Evolutionary conservation across 768 basidiomycete genomes (phyloP), one percentile per base, ranked within the genome.

Genomic region (Rickenella mellea): DNA sequence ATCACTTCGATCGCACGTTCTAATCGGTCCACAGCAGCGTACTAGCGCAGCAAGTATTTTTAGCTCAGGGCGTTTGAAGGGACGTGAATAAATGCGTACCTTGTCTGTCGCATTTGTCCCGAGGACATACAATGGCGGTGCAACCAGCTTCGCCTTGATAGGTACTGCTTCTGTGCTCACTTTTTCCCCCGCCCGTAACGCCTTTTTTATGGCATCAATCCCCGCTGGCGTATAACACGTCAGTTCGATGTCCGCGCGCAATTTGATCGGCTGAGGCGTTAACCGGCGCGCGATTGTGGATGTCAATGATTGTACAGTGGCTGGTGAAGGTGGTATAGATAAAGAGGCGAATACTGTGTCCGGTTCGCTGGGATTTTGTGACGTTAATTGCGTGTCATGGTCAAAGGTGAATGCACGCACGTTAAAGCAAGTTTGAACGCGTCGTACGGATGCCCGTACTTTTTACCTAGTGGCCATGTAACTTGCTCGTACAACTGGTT

Each of bases 71-170:
- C 4, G 14, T 24, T 27, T 6, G n/a, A 41, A 22, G 28, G 7
- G 30, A 36, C 36, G 29, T 33, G 25, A 32, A 24, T 15, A 6
- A 19, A 36, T 30, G 43, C 68, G 30, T 27, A 80, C 83, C 76
- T 98, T 99, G 64, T 99, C 96, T 5, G 94, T 98, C 10, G 90
- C 85, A 49, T 97, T 98, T 22, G 90, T 93, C 51, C 85, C 90
- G 40, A 99, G 70, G 20, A 99, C 94, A 52, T 98, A 99, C 28
- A 99, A 60, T 21, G 94, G 94, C 6, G 96, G 96, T 0, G 94
- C 94, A 31, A 98, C 93, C 19, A 99, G 71, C 58, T 92, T 89
- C 19, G 96, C 92, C 64, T 94, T 96, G 67, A 99, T 96, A 0
- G 93, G 94, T 0, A 99, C 90, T 0, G 82, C 76, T 44, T 91